These are phyloP conservation scores for Paraconiothyrium sp. DNA, from an alignment of 2,329 filamentous ascomycete species.

Conservation along the genomic window DNA sequence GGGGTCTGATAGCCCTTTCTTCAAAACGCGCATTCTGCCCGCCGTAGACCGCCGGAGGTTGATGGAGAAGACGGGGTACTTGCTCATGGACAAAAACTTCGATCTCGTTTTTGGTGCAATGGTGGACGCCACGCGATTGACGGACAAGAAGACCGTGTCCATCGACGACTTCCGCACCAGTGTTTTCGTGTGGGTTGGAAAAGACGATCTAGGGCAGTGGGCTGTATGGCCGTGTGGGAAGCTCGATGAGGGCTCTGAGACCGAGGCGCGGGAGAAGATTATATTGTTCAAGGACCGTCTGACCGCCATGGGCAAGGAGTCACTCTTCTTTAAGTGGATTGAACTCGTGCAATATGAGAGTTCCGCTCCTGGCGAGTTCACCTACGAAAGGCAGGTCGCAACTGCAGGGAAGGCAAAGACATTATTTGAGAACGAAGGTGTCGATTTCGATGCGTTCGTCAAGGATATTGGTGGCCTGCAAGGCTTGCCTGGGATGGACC, in stretches of 20 bases:
- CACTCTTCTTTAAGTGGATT: slow-evolving; percentile 90
- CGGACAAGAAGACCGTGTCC: slow-evolving; percentile 68
- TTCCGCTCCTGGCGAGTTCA: slow-evolving; percentile 80
- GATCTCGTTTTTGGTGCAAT: slow-evolving; percentile 87
- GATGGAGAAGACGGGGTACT: slow-evolving; percentile 83
- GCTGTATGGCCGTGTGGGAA: slow-evolving; percentile 71
- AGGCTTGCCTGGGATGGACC: slow-evolving; percentile 59
- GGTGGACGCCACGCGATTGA: slow-evolving; percentile 74
- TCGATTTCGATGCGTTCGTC: slow-evolving; percentile 87
- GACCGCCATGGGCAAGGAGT: slow-evolving; percentile 80
- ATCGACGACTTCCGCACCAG: slow-evolving; percentile 76
- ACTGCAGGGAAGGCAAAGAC: slow-evolving; percentile 78
- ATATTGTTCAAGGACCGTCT: slow-evolving; percentile 82
- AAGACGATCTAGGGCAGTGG: slow-evolving; percentile 69
- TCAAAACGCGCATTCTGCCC: slow-evolving; percentile 70
- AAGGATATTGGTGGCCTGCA: slow-evolving; percentile 72
- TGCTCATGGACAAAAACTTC: slow-evolving; percentile 86
- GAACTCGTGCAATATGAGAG: slow-evolving; percentile 92
- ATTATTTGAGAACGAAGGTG: slow-evolving; percentile 75
- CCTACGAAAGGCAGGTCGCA: slow-evolving; percentile 73
- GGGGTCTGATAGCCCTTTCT: slow-evolving; percentile 62
- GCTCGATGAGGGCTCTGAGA: slow-evolving; percentile 61
- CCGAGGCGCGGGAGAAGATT: slow-evolving; percentile 76
- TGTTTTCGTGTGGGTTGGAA: slow-evolving; percentile 59
- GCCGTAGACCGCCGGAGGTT: slow-evolving; percentile 75